Evolutionary conservation across 306 rosid genomes (phyloP), one percentile per base, ranked within the genome.

Genomic region (Quercus gilva): DNA sequence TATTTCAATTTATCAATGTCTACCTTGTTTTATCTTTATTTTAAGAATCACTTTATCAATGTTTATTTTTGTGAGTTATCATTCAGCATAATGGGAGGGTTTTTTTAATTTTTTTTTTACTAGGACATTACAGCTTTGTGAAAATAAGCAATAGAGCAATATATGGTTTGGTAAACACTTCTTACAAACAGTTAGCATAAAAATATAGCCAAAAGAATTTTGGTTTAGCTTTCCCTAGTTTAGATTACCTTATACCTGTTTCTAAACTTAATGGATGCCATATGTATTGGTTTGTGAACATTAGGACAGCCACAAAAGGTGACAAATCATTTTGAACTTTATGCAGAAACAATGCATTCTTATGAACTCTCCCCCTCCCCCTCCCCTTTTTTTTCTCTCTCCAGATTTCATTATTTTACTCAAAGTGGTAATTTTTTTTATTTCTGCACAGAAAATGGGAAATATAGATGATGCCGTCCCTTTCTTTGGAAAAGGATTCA

Each of bases 391-490:
- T 11, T 25, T 43, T 31, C 49, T 17, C 71, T 29, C 49, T 31
- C 71, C 0, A 8, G 21, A 4, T 35, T 67, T 67, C 51, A 19
- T 17, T 31, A 67, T 33, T 6, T 65, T 67, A 41, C 74, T n/a
- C 37, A 9, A 76, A 53, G 33, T 77, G n/a, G 33, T 43, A 15
- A n/a, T 72, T 74, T 43, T 63, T 73, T 71, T 45, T 61, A 61
- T 13, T 80, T 72, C n/a, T 89, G 83, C 80, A 87, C 94, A 94
- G 97, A 90, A 86, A 83, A 94, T 94, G 98, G 98, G 98, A 57
- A 92, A 86, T 73, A 94, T 94, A 74, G 97, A 94, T 56, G 85
- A 85, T 5, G 98, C 98, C 28, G 98, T 94, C 80, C 98, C 98
- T 4, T 91, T 94, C 80, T 94, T 94, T 70, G 98, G 98, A 64